Evolutionary conservation across 306 rosid genomes (phyloP).

Genomic region (Dryas alaskensis): DNA sequence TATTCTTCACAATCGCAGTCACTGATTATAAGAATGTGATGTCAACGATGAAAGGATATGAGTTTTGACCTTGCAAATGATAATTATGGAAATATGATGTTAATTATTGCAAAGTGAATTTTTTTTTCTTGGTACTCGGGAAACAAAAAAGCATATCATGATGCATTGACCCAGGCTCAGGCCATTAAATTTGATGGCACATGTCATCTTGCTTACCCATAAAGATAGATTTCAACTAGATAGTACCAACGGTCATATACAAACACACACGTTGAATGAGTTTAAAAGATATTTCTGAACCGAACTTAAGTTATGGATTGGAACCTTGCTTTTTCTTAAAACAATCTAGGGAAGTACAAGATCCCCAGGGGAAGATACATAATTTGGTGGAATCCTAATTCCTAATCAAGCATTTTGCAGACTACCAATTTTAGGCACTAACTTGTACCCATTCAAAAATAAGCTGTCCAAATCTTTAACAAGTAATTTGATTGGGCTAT

Average conservation of each 20-base stretch:
- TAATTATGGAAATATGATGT: background rate
- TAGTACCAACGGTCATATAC: background rate
- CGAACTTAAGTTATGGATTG: background rate
- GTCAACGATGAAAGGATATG: background rate
- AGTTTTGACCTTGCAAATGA: background rate
- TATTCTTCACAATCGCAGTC: background rate
- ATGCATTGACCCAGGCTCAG: background rate
- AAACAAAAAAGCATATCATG: background rate
- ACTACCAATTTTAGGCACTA: background rate
- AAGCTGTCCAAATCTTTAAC: background rate
- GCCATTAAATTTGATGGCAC: background rate
- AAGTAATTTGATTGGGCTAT: background rate
- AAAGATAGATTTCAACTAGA: background rate
- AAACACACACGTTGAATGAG: background rate
- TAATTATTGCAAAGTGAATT: background rate
- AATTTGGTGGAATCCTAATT: background rate
- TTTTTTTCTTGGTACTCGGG: background rate
- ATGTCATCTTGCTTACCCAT: background rate
- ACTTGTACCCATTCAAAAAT: background rate
- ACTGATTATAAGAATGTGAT: background rate
- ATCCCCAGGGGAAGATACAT: background rate
- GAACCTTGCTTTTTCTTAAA: conserved; percentile 14
- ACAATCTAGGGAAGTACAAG: conserved; percentile 9
- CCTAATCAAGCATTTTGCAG: background rate
- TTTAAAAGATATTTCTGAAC: background rate